phyloP scores from a whole-genome alignment of 2,329 filamentous ascomycete species.

The Trichoderma asperellum region DNA sequence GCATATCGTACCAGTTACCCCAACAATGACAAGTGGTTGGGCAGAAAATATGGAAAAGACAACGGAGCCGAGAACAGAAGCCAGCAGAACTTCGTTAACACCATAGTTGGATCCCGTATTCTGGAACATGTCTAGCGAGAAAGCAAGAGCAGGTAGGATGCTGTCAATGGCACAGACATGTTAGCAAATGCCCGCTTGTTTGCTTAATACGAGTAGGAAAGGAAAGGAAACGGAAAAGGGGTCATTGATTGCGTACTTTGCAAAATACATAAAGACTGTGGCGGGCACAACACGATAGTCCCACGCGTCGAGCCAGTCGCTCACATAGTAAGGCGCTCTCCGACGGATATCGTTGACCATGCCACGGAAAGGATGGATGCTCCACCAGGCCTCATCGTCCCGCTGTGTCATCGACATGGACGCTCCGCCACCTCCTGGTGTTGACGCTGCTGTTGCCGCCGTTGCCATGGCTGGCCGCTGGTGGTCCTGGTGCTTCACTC shows the following conservation, averaged over 20 bases:
- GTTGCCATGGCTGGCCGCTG: background rate
- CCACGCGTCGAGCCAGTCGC: constrained; percentile 86
- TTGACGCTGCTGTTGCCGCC: background rate
- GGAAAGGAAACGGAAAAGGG: background rate
- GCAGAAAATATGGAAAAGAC: constrained; percentile 80
- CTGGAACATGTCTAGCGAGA: constrained; percentile 91
- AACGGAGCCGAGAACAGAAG: constrained; percentile 79
- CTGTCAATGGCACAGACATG: constrained; percentile 47
- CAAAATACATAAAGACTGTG: constrained; percentile 93
- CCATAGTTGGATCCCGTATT: constrained; percentile 84
- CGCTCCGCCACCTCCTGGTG: background rate
- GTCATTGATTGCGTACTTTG: constrained; percentile 64
- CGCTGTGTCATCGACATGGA: background rate
- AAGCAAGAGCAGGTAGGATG: constrained; percentile 84
- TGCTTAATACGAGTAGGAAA: background rate
- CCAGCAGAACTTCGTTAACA: constrained; percentile 87
- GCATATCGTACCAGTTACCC: constrained; percentile 67
- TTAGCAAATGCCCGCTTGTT: background rate
- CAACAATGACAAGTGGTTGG: constrained; percentile 87
- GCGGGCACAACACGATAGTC: constrained; percentile 87
- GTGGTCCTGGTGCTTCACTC: background rate
- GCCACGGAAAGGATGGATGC: constrained; percentile 72
- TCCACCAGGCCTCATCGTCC: constrained; percentile 64
- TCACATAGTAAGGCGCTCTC: constrained; percentile 75
- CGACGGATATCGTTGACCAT: constrained; percentile 79